These are phyloP conservation scores for Penicillium nordicum DNA, from an alignment of 2,329 filamentous ascomycete species.

Conservation along the genomic window DNA sequence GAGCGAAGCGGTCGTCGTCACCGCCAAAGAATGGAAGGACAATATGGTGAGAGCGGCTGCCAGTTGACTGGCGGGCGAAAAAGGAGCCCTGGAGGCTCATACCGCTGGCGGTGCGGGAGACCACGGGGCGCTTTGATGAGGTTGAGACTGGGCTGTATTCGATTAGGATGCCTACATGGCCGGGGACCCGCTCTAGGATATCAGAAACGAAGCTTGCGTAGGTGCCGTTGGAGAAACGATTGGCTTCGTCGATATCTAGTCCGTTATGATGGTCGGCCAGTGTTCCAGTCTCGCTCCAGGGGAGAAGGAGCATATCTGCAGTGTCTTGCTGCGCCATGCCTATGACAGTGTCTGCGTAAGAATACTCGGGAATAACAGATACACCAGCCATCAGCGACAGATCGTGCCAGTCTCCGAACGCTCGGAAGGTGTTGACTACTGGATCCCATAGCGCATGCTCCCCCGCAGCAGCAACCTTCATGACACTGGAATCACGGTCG, in stretches of 20 bases:
- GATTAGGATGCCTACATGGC: conserved; percentile 74
- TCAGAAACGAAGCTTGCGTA: conserved; percentile 73
- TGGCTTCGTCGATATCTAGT: conserved; percentile 51
- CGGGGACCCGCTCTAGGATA: conserved; percentile 60
- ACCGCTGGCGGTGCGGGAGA: conserved; percentile 50
- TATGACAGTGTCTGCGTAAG: conserved; percentile 74
- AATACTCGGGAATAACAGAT: conserved; percentile 71
- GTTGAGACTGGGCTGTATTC: conserved; percentile 62
- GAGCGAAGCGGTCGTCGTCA: conserved; percentile 72
- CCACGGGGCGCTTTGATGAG: conserved; percentile 24
- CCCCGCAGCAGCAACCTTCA: conserved; percentile 82
- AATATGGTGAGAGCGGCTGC: conserved; percentile 71
- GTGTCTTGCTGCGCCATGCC: conserved; percentile 66
- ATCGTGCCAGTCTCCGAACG: conserved; percentile 80
- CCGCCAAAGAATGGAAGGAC: conserved; percentile 86
- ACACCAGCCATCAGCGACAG: conserved; percentile 79
- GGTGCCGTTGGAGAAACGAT: conserved; percentile 56
- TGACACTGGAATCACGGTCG: conserved; percentile 90
- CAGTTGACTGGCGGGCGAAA: conserved; percentile 57
- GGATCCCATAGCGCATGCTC: conserved; percentile 72
- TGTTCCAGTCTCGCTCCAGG: conserved; percentile 82
- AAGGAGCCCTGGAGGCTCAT: conserved; percentile 59
- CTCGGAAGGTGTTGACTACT: conserved; percentile 85
- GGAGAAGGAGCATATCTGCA: conserved; percentile 74
- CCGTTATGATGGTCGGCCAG: conserved; percentile 62